phyloP scores from a whole-genome alignment of 1,284 basidiomycete species.

The Phellopilus nigrolimitatus region DNA sequence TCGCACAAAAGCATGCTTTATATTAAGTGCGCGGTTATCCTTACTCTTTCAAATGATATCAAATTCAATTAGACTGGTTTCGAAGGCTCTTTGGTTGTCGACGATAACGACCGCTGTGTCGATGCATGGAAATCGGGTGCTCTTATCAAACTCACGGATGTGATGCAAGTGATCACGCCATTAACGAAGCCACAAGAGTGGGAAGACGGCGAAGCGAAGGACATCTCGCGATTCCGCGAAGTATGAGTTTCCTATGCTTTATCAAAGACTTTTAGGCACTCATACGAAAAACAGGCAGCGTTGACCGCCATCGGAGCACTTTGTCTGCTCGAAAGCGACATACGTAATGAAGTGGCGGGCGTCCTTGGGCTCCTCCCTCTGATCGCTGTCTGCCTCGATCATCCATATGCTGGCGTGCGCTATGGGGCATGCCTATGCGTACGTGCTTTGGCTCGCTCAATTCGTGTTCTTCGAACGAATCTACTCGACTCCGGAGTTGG shows the following conservation, averaged over 20 bases:
- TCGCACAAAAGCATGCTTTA: slow-evolving; percentile 63
- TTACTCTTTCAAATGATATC: not conserved
- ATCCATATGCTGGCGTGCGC: slow-evolving; percentile 69
- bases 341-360: slow-evolving; percentile 64
- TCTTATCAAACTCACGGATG: slow-evolving; percentile 41
- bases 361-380: slow-evolving; percentile 46
- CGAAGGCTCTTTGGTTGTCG: slow-evolving; percentile 65
- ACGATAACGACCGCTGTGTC: slow-evolving; percentile 62
- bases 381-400: slow-evolving; percentile 50
- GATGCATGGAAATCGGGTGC: slow-evolving; percentile 61
- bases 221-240: slow-evolving; percentile 56
- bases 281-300: slow-evolving; percentile 45
- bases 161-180: slow-evolving; percentile 52
- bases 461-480: slow-evolving; percentile 75
- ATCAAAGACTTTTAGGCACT: not conserved
- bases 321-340: slow-evolving; percentile 63
- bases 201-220: slow-evolving; percentile 62
- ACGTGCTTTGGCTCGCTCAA: slow-evolving; percentile 73
- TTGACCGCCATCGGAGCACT: slow-evolving; percentile 69
- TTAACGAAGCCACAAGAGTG: slow-evolving; percentile 35
- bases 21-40: slow-evolving; percentile 48
- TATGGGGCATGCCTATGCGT: slow-evolving; percentile 83
- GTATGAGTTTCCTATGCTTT: slow-evolving; percentile 34
- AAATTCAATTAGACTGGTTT: not conserved
- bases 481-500: slow-evolving; percentile 81